Evolutionary conservation across 495 filamentous ascomycete species (phyloP).

Genomic region (Penicillium canariense): DNA sequence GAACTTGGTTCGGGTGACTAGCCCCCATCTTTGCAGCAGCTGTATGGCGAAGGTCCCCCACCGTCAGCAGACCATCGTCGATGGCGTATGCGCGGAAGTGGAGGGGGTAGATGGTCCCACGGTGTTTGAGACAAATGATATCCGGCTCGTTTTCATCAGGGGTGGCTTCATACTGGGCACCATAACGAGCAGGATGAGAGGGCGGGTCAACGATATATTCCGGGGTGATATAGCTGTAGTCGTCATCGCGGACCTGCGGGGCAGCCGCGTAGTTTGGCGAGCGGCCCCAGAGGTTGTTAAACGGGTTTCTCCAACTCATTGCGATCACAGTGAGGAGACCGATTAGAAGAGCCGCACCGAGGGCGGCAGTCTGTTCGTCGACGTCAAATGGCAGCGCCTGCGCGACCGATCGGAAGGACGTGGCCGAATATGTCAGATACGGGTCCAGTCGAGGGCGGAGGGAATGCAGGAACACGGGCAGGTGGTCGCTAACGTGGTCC

Average conservation of each 20-base stretch:
- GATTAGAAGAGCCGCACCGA: conserved; percentile 40
- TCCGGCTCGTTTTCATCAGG: conserved; percentile 62
- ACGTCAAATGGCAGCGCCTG: conserved; percentile 27
- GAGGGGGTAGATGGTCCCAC: conserved; percentile 66
- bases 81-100: conserved; percentile 83
- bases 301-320: conserved; percentile 65
- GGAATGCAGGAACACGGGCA: conserved; percentile 47
- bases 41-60: conserved; percentile 63
- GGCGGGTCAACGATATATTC: conserved; percentile 57
- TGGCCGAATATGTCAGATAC: conserved; percentile 38
- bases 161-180: conserved; percentile 28
- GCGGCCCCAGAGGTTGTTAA: conserved; percentile 48
- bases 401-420: conserved; percentile 34
- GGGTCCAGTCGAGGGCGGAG: conserved; percentile 38
- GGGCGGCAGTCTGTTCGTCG: conserved; percentile 22
- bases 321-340: conserved; percentile 47
- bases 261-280: conserved; percentile 47
- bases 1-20: conserved; percentile 59
- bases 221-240: conserved; percentile 79
- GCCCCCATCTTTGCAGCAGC: conserved; percentile 63
- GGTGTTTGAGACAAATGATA: conserved; percentile 71
- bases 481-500: conserved; percentile 53
- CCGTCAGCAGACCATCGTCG: conserved; percentile 67
- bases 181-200: conserved; percentile 15
- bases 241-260: conserved; percentile 68